These are phyloP conservation scores for Xylariales sp. DNA, from an alignment of 2,329 filamentous ascomycete genomes.

Conservation along the genomic window DNA sequence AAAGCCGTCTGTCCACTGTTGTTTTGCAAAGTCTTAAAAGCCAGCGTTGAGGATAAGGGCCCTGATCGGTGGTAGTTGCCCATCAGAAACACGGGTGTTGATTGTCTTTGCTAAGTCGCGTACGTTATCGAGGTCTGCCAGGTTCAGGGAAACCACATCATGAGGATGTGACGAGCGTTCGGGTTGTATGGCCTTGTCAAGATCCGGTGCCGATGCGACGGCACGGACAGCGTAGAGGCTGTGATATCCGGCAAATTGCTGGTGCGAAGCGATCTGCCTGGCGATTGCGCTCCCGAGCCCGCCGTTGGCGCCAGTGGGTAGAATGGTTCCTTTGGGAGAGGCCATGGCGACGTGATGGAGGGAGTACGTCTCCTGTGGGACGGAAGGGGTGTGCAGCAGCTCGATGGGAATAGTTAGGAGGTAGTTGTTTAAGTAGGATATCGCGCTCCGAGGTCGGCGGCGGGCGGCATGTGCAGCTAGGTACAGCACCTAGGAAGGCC, in stretches of 20 bases:
- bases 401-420: too few relatives aligned
- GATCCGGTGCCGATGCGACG: neutral
- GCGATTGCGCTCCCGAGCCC: slow-evolving; percentile 36
- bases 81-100: slow-evolving; percentile 35
- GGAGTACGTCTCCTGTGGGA: neutral
- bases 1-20: slow-evolving; percentile 38
- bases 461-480: too few relatives aligned
- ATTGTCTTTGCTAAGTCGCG: slow-evolving; percentile 25
- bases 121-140: slow-evolving; percentile 32
- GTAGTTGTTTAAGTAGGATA: too few relatives aligned
- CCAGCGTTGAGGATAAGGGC: slow-evolving; percentile 52
- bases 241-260: slow-evolving; percentile 22
- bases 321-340: slow-evolving; percentile 7
- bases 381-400: too few relatives aligned
- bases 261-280: slow-evolving; percentile 7
- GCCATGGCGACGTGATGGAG: neutral
- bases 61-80: slow-evolving; percentile 53
- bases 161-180: slow-evolving; percentile 19
- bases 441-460: too few relatives aligned
- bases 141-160: slow-evolving; percentile 30
- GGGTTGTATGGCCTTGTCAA: neutral
- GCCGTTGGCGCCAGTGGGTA: slow-evolving; percentile 39
- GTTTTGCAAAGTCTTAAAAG: slow-evolving; percentile 43
- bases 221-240: slow-evolving; percentile 35
- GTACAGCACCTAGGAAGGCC: too few relatives aligned